A percentile compares a stretch with the other conserved stretches of the same genome.
Evolutionary conservation across 2,329 filamentous ascomycete species (phyloP).

Genomic region (Epichloe festucae): DNA sequence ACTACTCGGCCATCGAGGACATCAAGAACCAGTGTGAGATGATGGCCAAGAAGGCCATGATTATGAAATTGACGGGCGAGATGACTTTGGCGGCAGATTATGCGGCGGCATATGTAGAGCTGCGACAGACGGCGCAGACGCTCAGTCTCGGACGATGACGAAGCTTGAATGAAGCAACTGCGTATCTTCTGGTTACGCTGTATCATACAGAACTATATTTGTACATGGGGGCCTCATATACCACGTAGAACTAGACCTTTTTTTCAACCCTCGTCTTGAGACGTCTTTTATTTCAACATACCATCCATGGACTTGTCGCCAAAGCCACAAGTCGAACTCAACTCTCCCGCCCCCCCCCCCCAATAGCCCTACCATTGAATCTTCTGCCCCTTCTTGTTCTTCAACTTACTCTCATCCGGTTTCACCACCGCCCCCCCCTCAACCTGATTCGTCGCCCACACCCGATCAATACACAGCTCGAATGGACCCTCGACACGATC

Average conservation of each 20-base stretch:
- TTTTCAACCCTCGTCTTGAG: no score
- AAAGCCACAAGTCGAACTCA: neutral
- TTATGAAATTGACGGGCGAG: conserved; percentile 60
- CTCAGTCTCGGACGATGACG: conserved; percentile 13
- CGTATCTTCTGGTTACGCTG: neutral
- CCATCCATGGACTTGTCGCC: neutral
- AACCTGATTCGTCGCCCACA: conserved; percentile 73
- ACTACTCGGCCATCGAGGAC: conserved; percentile 53
- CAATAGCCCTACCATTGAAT: conserved; percentile 21
- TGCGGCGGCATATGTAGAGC: conserved; percentile 49
- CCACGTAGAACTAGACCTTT: neutral
- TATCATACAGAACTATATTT: neutral
- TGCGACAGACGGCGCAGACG: conserved; percentile 30
- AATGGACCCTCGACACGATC: conserved; percentile 83
- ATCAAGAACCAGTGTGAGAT: conserved; percentile 60
- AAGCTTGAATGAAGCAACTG: neutral
- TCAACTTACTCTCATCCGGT: conserved; percentile 17
- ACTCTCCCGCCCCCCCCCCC: neutral
- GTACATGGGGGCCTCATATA: neutral
- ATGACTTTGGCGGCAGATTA: conserved; percentile 50
- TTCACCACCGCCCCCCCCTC: conserved; percentile 10
- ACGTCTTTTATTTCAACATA: neutral
- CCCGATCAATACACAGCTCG: conserved; percentile 68
- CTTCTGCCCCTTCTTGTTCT: conserved; percentile 24
- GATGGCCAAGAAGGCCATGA: conserved; percentile 68